Evolutionary conservation across 306 rosid genomes (phyloP).

Genomic region (Acacia crassicarpa): DNA sequence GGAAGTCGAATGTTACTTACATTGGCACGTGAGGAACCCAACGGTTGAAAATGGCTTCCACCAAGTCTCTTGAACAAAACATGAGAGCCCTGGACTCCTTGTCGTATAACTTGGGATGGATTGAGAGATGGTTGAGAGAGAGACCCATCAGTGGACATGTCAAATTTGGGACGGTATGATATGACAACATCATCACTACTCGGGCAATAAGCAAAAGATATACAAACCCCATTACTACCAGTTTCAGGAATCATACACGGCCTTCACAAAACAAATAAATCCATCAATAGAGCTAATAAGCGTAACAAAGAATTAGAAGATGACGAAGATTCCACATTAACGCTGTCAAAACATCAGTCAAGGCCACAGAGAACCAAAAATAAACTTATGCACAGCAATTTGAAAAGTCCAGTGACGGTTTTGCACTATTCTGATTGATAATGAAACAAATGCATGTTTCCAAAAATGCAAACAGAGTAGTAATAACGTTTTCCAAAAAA

Average conservation of each 20-base stretch:
- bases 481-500: background rate
- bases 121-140: constrained; percentile 49
- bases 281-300: constrained; percentile 34
- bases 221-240: constrained; percentile 77
- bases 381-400: constrained; percentile 4
- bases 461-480: constrained; percentile 29
- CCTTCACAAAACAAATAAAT: constrained; percentile 46
- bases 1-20: constrained; percentile 70
- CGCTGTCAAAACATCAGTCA: constrained; percentile 27
- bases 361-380: constrained; percentile 9
- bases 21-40: constrained; percentile 53
- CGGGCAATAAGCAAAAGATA: constrained; percentile 78
- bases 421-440: constrained; percentile 7
- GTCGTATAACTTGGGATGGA: constrained; percentile 51
- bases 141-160: constrained; percentile 37
- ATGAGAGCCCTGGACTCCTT: constrained; percentile 68
- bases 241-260: constrained; percentile 70
- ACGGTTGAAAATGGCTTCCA: constrained; percentile 37
- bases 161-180: constrained; percentile 83
- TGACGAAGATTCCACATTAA: constrained; percentile 1
- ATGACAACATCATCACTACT: constrained; percentile 69
- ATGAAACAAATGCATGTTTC: background rate
- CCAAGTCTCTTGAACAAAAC: constrained; percentile 49
- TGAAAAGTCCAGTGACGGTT: background rate
- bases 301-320: constrained; percentile 6